Percentiles rank a stretch among this genome's conserved stretches.
These are phyloP conservation scores for Xylaria longipes DNA, from an alignment of 495 filamentous ascomycete genomes.

Conservation along the genomic window DNA sequence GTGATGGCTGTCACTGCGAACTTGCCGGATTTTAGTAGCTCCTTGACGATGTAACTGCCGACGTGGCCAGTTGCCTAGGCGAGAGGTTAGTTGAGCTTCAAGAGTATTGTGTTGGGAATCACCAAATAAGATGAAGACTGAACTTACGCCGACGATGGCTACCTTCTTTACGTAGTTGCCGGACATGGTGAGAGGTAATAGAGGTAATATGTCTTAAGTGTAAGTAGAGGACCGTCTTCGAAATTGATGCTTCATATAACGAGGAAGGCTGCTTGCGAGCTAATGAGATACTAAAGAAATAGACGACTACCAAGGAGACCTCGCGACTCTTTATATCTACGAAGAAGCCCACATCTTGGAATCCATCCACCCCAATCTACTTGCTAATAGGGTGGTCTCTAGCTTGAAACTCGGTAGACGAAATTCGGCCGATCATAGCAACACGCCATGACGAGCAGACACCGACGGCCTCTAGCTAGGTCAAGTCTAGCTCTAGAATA, in stretches of 20 bases:
- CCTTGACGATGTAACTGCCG: conserved; percentile 60
- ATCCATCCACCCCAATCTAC: neutral
- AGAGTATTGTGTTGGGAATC: neutral
- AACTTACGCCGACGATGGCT: conserved; percentile 57
- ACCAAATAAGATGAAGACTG: neutral
- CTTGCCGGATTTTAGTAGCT: conserved; percentile 56
- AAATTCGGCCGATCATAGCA: neutral
- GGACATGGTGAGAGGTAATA: no score
- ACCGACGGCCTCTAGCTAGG: neutral
- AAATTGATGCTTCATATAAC: neutral
- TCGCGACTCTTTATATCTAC: neutral
- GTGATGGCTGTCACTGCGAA: conserved; percentile 63
- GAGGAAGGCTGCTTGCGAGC: neutral
- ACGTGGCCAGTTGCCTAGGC: conserved; percentile 62
- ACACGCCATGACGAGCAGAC: neutral
- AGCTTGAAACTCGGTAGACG: neutral
- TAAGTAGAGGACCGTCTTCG: neutral
- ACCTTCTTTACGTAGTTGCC: conserved; percentile 54
- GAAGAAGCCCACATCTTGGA: neutral
- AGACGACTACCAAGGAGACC: neutral
- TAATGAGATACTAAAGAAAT: no score
- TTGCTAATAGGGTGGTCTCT: neutral
- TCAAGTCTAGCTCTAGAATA: neutral
- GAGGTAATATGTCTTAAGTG: no score
- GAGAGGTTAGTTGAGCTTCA: conserved; percentile 8